Conservation (phyloP, 805 yeast genomes). For the Myxozyma sirexii region DNA sequence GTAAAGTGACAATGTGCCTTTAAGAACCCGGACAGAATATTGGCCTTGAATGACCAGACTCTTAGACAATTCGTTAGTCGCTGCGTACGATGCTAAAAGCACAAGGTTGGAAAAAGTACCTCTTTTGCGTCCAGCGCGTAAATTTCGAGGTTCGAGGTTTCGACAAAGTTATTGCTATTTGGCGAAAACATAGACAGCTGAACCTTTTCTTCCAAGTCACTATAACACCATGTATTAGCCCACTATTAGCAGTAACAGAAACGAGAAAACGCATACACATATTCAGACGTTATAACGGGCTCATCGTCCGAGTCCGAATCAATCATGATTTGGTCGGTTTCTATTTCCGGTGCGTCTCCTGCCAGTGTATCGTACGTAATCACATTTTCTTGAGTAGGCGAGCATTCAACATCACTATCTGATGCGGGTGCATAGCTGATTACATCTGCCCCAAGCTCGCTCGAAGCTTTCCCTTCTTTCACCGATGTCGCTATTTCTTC, state of each 20-base stretch:
- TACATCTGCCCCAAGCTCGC: not conserved
- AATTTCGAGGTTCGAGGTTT: not conserved
- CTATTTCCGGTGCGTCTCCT: not conserved
- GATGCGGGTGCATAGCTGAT: slow-evolving; percentile 3
- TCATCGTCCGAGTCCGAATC: slow-evolving; percentile 10
- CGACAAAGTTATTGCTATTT: not conserved
- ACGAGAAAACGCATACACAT: not conserved
- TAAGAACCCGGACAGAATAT: slow-evolving; percentile 37
- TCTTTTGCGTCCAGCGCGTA: slow-evolving; percentile 4
- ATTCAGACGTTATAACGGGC: slow-evolving; percentile 3
- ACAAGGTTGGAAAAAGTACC: slow-evolving; percentile 1
- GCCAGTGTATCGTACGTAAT: not conserved
- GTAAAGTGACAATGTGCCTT: slow-evolving; percentile 40
- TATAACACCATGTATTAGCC: not conserved
- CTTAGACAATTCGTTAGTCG: too few relatives aligned
- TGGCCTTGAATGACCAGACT: slow-evolving; percentile 37
- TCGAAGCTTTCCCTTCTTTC: too few relatives aligned
- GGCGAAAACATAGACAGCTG: slow-evolving; percentile 16
- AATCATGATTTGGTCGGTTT: slow-evolving; percentile 6
- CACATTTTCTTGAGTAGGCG: not conserved
- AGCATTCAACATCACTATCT: not conserved
- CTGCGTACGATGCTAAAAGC: too few relatives aligned
- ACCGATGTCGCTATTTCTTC: not conserved
- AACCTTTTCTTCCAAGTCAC: slow-evolving; percentile 13
- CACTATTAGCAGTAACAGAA: not conserved